Evolutionary conservation across 345 rosid species (phyloP).

Genomic region (Nephelium lappaceum): DNA sequence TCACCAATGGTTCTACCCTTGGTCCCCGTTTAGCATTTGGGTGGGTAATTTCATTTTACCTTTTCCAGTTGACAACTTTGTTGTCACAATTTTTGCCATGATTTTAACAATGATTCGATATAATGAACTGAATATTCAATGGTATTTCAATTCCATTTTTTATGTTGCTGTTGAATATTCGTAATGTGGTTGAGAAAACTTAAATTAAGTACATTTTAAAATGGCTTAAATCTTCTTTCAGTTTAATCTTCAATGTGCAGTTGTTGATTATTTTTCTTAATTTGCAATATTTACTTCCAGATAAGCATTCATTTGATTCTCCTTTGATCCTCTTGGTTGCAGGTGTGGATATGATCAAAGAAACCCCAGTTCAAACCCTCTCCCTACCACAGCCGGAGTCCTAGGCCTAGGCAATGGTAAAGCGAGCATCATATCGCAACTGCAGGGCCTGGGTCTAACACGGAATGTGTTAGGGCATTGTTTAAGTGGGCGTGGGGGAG

Average conservation of each 20-base stretch:
- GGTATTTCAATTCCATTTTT: not conserved
- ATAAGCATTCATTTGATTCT: not conserved
- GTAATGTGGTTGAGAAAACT: not conserved
- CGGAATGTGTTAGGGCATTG: conserved; percentile 81
- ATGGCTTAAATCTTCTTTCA: not conserved
- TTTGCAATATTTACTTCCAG: not conserved
- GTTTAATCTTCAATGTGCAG: not conserved
- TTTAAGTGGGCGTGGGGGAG: conserved; percentile 72
- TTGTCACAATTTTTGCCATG: not conserved
- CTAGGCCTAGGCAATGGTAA: conserved; percentile 84
- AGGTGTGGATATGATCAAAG: conserved; percentile 87
- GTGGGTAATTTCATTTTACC: conserved; percentile 41
- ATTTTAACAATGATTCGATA: not conserved
- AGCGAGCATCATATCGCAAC: conserved; percentile 69
- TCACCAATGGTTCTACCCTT: conserved; percentile 55
- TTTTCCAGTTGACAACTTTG: not conserved
- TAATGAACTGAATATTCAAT: not conserved
- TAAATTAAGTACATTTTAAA: not conserved
- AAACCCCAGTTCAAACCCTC: conserved; percentile 46
- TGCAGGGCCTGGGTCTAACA: conserved; percentile 41
- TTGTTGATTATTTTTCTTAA: not conserved
- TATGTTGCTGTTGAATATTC: not conserved
- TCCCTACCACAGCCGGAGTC: conserved; percentile 73
- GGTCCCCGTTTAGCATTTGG: conserved; percentile 65
- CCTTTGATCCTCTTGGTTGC: conserved; percentile 16